These are phyloP conservation scores for Penicillium sp. DNA, from an alignment of 2,329 filamentous ascomycete species.

Conservation along the genomic window DNA sequence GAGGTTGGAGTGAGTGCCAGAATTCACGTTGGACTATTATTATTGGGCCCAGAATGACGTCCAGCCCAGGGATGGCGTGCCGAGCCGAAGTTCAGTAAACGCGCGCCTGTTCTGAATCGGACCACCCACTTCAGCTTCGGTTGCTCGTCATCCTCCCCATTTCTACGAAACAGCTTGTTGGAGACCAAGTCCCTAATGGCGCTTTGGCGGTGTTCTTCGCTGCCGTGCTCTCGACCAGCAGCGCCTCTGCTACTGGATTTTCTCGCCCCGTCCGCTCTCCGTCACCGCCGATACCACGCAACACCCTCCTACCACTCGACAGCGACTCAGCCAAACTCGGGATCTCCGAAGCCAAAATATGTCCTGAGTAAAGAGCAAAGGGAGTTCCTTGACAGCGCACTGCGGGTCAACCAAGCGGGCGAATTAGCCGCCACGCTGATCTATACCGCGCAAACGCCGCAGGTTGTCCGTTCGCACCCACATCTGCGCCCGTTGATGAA, in stretches of 20 bases:
- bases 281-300: constrained; percentile 32
- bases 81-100: constrained; percentile 35
- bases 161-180: background rate
- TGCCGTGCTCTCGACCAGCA: constrained; percentile 20
- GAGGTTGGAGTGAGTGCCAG: constrained; percentile 18
- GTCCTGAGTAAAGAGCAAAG: constrained; percentile 72
- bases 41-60: constrained; percentile 35
- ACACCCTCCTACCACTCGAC: constrained; percentile 35
- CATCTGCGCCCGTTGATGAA: constrained; percentile 89
- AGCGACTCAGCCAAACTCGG: constrained; percentile 29
- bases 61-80: constrained; percentile 29
- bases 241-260: constrained; percentile 42
- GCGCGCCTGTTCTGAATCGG: constrained; percentile 31
- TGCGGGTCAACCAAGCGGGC: constrained; percentile 96
- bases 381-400: constrained; percentile 75
- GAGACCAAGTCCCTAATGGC: constrained; percentile 33
- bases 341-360: constrained; percentile 46
- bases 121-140: constrained; percentile 6
- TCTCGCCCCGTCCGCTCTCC: constrained; percentile 38
- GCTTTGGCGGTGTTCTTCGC: constrained; percentile 28
- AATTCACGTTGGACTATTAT: constrained; percentile 17
- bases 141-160: background rate
- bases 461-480: constrained; percentile 78
- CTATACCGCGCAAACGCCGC: constrained; percentile 85
- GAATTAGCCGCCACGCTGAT: constrained; percentile 97